phyloP scores from a whole-genome alignment of 768 basidiomycete species.

The Calocybe gangraenosa region DNA sequence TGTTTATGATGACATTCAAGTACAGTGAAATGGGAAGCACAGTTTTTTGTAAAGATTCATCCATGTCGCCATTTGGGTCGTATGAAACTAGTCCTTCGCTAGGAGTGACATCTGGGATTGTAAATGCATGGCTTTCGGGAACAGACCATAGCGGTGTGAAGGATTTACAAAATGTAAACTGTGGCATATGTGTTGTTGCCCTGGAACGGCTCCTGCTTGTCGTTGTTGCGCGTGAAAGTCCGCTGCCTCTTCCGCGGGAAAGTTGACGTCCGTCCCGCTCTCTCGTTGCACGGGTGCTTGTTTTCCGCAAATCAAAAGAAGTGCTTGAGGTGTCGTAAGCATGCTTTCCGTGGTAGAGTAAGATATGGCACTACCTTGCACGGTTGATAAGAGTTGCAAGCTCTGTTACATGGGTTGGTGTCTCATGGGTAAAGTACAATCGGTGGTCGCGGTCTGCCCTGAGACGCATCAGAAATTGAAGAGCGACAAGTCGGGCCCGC shows the following conservation, averaged over 20 bases:
- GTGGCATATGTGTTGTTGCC: slow-evolving; percentile 21
- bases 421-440: slow-evolving; percentile 66
- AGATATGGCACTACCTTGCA: slow-evolving; percentile 18
- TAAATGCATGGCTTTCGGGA: slow-evolving; percentile 63
- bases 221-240: slow-evolving; percentile 27
- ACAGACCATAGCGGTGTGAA: slow-evolving; percentile 59
- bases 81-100: slow-evolving; percentile 69
- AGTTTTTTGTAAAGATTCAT: slow-evolving; percentile 33
- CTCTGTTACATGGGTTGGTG: slow-evolving; percentile 49
- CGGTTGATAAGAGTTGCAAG: slow-evolving; percentile 68
- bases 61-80: slow-evolving; percentile 32
- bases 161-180: slow-evolving; percentile 29
- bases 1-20: slow-evolving; percentile 52
- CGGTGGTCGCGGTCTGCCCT: slow-evolving; percentile 89
- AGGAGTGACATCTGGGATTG: slow-evolving; percentile 50
- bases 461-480: slow-evolving; percentile 87
- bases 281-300: slow-evolving; percentile 44
- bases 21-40: slow-evolving; percentile 77
- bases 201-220: slow-evolving; percentile 22
- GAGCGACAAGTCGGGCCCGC: slow-evolving; percentile 60
- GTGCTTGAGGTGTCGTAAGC: slow-evolving; percentile 15
- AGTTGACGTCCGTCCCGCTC: slow-evolving; percentile 48
- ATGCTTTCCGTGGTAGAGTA: slow-evolving; percentile 4
- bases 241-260: slow-evolving; percentile 47
- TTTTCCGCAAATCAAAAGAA: slow-evolving; percentile 31